Evolutionary conservation across 371 early-diverging fungal genomes (phyloP).

Genomic region (Phascolomyces articulosus): DNA sequence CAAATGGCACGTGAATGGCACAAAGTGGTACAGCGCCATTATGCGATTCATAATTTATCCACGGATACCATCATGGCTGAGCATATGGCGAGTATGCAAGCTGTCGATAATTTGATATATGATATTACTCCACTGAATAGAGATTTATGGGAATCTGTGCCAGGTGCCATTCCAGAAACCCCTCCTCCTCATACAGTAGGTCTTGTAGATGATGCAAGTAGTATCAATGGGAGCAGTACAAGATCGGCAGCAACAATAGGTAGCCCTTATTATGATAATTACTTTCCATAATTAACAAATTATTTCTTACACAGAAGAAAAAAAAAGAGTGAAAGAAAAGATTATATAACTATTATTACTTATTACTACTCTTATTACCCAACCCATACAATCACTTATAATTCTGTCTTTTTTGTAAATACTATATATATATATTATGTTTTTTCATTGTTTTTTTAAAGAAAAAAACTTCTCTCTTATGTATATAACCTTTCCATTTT

Average conservation of each 20-base stretch:
- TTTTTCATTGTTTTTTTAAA: background rate
- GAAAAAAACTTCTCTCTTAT: background rate
- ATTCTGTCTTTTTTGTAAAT: background rate
- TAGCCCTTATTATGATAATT: conserved; percentile 5
- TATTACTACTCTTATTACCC: background rate
- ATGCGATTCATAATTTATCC: background rate
- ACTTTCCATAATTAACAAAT: conserved; percentile 1
- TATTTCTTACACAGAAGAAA: too few relatives aligned
- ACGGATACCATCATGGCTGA: conserved; percentile 11
- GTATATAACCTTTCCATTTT: background rate
- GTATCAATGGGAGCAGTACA: conserved; percentile 3
- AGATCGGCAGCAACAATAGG: background rate
- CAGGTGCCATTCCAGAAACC: conserved; percentile 12
- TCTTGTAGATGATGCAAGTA: conserved; percentile 9
- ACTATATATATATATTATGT: conserved; percentile 4
- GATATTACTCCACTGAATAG: conserved; percentile 21
- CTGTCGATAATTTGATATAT: conserved; percentile 9
- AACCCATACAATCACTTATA: background rate
- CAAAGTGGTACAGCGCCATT: conserved; percentile 29
- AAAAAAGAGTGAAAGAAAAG: too few relatives aligned
- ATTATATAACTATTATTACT: too few relatives aligned
- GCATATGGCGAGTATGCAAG: conserved; percentile 15
- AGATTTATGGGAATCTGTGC: conserved; percentile 15
- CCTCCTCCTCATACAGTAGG: conserved; percentile 4
- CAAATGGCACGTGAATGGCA: conserved; percentile 41